Base-by-base conservation (phyloP, 306 rosid species). In the Corylus americana region DNA sequence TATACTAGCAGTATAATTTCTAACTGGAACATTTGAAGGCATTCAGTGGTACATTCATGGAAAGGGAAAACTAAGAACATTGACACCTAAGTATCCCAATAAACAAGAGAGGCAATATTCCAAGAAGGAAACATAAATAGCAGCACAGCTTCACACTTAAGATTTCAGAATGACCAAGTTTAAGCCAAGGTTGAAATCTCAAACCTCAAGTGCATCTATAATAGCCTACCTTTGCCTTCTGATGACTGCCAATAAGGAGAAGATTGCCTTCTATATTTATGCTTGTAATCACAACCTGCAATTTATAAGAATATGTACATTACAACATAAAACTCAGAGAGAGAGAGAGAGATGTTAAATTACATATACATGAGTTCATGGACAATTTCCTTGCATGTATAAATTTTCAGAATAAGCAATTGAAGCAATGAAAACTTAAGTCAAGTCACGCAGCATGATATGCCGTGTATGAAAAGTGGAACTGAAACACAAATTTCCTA, bases 211-310 rank as follows among this genome's bases (percentile, higher is more conserved):
- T 20, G 27, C 62, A 64, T 58, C 54, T 29, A 31, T 12, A 55
- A 74, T 20, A 14, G 50, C 61, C 47, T 59, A 86, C 90, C 84
- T 82, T 55, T 78, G 82, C 85, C 80, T 89, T 89, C 73, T 83
- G 86, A 83, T 89, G 92, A 70, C 92, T 89, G 67, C 92, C 92
- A 64, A 89, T 89, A 45, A 89, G 88, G 48, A 86, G 81, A 47
- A 89, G 92, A 73, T 78, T 72, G n/a, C 87, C 90, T 2, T 87
- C 80, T 66, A 89, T 83, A 73, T 72, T 84, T 79, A 89, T 86
- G 88, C 97, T 91, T 76, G 94, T 90, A 77, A 93, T 78, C 80
- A 93, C 91, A 81, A 93, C 92, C 96, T 93, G 89, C 47, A 78
- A 66, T 44, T 67, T 7, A 70, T 58, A 20, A 71, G 54, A 68